phyloP scores from a whole-genome alignment of 805 yeast species.

The Candida lessepsii region DNA sequence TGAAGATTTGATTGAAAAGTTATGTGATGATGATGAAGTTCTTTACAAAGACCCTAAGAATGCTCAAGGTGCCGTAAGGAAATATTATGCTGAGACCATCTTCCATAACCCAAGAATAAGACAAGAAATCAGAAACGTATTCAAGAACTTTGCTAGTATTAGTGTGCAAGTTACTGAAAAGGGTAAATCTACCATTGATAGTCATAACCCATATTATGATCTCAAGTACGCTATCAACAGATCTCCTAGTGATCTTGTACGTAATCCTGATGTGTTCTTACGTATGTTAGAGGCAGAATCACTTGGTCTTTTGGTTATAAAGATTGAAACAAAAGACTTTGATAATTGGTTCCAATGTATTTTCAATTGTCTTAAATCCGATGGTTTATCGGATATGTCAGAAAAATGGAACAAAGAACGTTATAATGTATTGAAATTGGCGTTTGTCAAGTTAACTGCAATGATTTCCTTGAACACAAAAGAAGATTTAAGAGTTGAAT shows the following conservation, averaged over 20 bases:
- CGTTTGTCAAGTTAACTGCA: conserved; percentile 65
- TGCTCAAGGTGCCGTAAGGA: conserved; percentile 71
- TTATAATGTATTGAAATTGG: conserved; percentile 59
- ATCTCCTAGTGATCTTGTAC: conserved; percentile 68
- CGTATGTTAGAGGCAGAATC: conserved; percentile 92
- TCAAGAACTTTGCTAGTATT: conserved; percentile 61
- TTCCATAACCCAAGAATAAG: conserved; percentile 80
- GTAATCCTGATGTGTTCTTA: conserved; percentile 76
- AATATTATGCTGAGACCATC: conserved; percentile 75
- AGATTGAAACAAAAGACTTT: conserved; percentile 52
- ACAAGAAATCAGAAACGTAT: conserved; percentile 62
- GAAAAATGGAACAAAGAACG: conserved; percentile 81
- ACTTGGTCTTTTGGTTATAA: conserved; percentile 66
- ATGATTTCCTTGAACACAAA: conserved; percentile 73
- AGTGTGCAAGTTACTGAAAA: conserved; percentile 81
- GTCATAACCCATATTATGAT: conserved; percentile 78
- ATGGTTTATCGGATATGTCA: conserved; percentile 73
- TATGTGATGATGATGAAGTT: conserved; percentile 45
- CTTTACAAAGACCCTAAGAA: conserved; percentile 56
- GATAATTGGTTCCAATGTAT: conserved; percentile 42
- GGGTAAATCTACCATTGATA: conserved; percentile 65
- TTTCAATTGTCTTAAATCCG: conserved; percentile 60
- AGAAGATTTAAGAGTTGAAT: conserved; percentile 73
- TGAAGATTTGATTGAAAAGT: conserved; percentile 50
- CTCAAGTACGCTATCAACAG: conserved; percentile 88